Evolutionary conservation across 1,284 basidiomycete genomes (phyloP).

Genomic region (Fomitiporia mediterranea): DNA sequence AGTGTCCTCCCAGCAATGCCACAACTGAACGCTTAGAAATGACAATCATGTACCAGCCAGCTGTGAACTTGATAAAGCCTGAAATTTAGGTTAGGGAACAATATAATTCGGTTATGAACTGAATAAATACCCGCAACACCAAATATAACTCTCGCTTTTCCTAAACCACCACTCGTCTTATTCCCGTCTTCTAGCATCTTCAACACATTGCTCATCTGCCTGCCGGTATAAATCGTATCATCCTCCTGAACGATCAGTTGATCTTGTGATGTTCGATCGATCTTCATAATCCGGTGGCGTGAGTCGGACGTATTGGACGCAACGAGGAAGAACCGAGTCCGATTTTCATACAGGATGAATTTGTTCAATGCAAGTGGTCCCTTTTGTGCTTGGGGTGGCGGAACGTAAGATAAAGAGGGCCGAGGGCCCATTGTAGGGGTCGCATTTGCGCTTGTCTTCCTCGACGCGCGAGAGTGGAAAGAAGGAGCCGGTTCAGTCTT

Average conservation of each 20-base stretch:
- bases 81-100: not conserved
- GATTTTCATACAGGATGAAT: constrained; percentile 89
- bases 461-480: constrained; percentile 16
- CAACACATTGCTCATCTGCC: constrained; percentile 85
- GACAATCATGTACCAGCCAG: constrained; percentile 89
- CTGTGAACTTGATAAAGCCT: constrained; percentile 90
- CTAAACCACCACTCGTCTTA: constrained; percentile 81
- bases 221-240: constrained; percentile 80
- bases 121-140: constrained; percentile 61
- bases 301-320: constrained; percentile 83
- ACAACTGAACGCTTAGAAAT: constrained; percentile 91
- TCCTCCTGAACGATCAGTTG: constrained; percentile 81
- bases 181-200: constrained; percentile 96
- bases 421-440: constrained; percentile 6
- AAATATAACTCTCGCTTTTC: constrained; percentile 77
- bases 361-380: constrained; percentile 63
- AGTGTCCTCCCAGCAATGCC: constrained; percentile 93
- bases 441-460: constrained; percentile 18
- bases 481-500: constrained; percentile 22
- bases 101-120: not conserved
- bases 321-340: constrained; percentile 82
- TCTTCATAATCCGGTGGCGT: constrained; percentile 85
- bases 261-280: constrained; percentile 78
- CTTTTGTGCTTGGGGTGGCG: constrained; percentile 21
- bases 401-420: constrained; percentile 21